phyloP scores from a whole-genome alignment of 805 yeast species.

The Dipodascopsis uninucleata region DNA sequence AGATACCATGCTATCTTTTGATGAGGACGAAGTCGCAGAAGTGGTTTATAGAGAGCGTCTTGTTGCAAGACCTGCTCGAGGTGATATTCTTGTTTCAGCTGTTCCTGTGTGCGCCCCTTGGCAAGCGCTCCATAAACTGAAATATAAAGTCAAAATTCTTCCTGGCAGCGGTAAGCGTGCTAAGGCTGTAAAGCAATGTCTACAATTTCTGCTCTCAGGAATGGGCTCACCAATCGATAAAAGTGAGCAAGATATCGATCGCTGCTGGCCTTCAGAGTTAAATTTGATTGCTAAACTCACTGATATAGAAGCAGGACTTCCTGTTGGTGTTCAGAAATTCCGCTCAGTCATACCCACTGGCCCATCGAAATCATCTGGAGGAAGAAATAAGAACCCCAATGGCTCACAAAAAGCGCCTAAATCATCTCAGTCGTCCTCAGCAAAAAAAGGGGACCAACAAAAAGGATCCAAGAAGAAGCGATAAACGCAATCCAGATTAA shows the following conservation, averaged over 20 bases:
- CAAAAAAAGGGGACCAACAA: no score
- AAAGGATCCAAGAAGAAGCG: no score
- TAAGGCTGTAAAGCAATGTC: conserved; percentile 68
- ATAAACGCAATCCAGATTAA: no score
- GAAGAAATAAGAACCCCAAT: no score
- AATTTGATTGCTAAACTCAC: conserved; percentile 54
- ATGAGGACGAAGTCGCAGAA: conserved; percentile 36
- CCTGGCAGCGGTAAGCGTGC: conserved; percentile 83
- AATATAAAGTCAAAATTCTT: conserved; percentile 78
- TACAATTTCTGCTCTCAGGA: conserved; percentile 53
- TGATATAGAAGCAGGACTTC: conserved; percentile 62
- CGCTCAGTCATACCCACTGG: conserved; percentile 21
- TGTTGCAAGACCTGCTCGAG: conserved; percentile 32
- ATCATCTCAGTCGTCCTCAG: no score
- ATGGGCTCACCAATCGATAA: conserved; percentile 41
- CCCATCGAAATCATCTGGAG: no score
- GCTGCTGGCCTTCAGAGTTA: conserved; percentile 71
- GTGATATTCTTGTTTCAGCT: conserved; percentile 57
- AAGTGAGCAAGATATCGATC: conserved; percentile 45
- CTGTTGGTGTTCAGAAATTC: conserved; percentile 67
- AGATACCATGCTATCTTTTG: conserved; percentile 20
- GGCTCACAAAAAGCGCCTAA: no score
- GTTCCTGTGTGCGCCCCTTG: conserved; percentile 94
- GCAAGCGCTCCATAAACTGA: conserved; percentile 67
- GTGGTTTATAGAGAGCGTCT: conserved; percentile 45